phyloP scores from a whole-genome alignment of 495 filamentous ascomycete species.

The Aspergillus affinis region DNA sequence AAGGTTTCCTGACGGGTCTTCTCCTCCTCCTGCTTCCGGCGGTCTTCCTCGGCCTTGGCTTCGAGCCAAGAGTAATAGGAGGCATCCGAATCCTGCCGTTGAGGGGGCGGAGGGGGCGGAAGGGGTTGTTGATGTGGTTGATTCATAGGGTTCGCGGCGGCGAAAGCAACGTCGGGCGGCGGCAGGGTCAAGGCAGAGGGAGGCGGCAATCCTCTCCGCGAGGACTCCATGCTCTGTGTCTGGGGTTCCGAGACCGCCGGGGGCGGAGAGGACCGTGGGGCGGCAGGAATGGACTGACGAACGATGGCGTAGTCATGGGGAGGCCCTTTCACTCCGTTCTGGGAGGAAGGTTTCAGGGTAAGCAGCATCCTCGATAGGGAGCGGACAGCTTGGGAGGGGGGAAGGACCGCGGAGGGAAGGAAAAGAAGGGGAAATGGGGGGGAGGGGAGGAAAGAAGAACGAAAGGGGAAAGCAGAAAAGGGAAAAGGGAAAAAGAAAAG shows the following conservation, averaged over 20 bases:
- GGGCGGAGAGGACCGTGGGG: slow-evolving; percentile 34
- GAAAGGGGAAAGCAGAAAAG: slow-evolving; percentile 7
- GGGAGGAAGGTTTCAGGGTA: slow-evolving; percentile 40
- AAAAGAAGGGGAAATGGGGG: slow-evolving; percentile 4
- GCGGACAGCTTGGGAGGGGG: slow-evolving; percentile 3
- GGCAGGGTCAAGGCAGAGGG: slow-evolving; percentile 39
- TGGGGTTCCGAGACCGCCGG: slow-evolving; percentile 9
- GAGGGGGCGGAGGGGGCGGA: slow-evolving; percentile 59
- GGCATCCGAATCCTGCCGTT: slow-evolving; percentile 75
- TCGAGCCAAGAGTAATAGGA: slow-evolving; percentile 78
- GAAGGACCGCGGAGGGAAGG: slow-evolving; percentile 2
- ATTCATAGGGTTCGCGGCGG: slow-evolving; percentile 35
- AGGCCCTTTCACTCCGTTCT: slow-evolving; percentile 38
- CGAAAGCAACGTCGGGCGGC: slow-evolving; percentile 32
- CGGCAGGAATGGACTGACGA: slow-evolving; percentile 29
- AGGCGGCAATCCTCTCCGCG: slow-evolving; percentile 38
- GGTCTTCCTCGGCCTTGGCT: slow-evolving; percentile 84
- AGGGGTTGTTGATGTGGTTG: slow-evolving; percentile 52
- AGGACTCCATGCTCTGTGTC: slow-evolving; percentile 32
- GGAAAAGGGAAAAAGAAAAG: slow-evolving; percentile 4
- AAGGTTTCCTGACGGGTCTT: slow-evolving; percentile 78
- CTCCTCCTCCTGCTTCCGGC: slow-evolving; percentile 82
- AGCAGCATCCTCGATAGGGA: slow-evolving; percentile 35
- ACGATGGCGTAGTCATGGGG: slow-evolving; percentile 41
- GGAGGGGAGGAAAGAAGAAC: neutral